phyloP scores from a whole-genome alignment of 2,329 filamentous ascomycete species.

The Harringtonia lauricola region DNA sequence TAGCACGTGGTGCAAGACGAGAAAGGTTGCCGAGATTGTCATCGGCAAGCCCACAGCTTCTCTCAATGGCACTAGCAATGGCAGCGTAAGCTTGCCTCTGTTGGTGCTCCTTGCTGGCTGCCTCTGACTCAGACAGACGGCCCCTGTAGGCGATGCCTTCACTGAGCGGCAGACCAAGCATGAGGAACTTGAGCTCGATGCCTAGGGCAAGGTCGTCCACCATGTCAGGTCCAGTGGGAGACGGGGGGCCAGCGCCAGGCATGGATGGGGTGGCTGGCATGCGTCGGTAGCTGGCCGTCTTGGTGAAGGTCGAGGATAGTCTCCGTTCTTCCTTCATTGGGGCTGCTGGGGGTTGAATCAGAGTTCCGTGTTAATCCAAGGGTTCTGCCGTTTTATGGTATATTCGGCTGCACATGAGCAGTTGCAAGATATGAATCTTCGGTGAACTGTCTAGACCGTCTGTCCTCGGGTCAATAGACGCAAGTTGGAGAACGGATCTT shows the following conservation, averaged over 20 bases:
- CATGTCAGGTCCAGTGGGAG: slow-evolving; percentile 6
- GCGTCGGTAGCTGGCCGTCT: too few species aligned
- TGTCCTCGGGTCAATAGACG: too few species aligned
- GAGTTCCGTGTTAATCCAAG: too few species aligned
- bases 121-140: background rate
- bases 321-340: too few species aligned
- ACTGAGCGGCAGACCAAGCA: slow-evolving; percentile 15
- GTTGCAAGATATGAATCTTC: too few species aligned
- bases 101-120: background rate
- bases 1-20: slow-evolving; percentile 10
- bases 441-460: too few species aligned
- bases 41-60: slow-evolving; percentile 10
- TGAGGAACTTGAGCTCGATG: slow-evolving; percentile 22
- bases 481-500: too few species aligned
- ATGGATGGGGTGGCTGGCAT: background rate
- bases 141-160: background rate
- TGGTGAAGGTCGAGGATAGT: too few species aligned
- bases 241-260: background rate
- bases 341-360: too few species aligned
- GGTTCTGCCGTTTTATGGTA: too few species aligned
- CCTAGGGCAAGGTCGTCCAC: slow-evolving; percentile 16
- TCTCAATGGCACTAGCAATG: slow-evolving; percentile 14
- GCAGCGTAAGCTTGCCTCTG: slow-evolving; percentile 13
- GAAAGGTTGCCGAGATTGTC: background rate
- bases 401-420: too few species aligned